Base-by-base conservation (phyloP, 805 yeast genomes). In the Saturnispora saitoi region DNA sequence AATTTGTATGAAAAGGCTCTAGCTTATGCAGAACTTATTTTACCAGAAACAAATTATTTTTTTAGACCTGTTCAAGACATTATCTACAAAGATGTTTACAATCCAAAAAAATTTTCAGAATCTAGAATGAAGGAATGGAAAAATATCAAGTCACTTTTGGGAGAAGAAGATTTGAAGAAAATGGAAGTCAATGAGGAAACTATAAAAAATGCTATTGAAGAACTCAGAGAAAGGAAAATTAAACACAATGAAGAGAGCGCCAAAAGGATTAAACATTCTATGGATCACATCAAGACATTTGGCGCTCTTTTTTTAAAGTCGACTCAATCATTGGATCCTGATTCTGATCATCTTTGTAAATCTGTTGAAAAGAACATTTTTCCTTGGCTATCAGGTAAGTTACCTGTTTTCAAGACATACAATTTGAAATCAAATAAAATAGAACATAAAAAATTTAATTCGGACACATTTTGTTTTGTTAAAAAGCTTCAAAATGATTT, bases 301-400 rank as follows among this genome's bases (percentile, higher is more conserved):
- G 55, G 56, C 31, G 49, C 54, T 7, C 41, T 61, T 2, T 58
- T 62, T 45, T 47, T 65, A 19, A 48, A 52, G 20, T 45, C 36
- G 15, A 9, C 11, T 5, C 14, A 12, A 12, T 15, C 26, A 4
- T 15, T 47, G 5, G 40, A 45, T 12, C 19, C 43, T n/a, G 40
- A 49, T 22, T 19, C 42, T 6, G 43, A 30, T 42, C 11, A 32
- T 47, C 28, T 32, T 11, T 62, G 67, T 45, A 26, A 38, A 10
- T n/a, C 36, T 5, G 53, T 52, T n/a, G 44, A 55, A 5, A 32
- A 57, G 5, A 49, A 59, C 26, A 53, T 72, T 15, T 72, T 70
- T 50, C 72, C 70, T 1, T 74, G 76, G 75, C 55, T 74, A 36
- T 60, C 71, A 1, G 64, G 63, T 32, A 47, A 58, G 30, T 59